phyloP scores from a whole-genome alignment of 768 basidiomycete species.

The Panaeolus cyanescens region DNA sequence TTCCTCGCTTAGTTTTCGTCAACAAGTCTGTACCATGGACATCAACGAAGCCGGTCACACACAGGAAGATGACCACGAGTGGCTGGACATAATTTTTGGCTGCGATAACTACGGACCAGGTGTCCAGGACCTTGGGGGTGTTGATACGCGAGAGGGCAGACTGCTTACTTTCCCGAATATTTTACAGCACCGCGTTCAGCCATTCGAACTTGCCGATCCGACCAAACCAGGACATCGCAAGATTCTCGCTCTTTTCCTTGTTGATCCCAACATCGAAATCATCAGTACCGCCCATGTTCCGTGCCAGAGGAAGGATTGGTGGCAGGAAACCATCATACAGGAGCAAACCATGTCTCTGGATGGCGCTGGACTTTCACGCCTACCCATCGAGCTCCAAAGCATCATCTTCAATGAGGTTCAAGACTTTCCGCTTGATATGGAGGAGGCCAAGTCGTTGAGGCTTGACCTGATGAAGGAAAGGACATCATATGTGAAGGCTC shows the following conservation, averaged over 20 bases:
- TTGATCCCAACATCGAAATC: slow-evolving; percentile 33
- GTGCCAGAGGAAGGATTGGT: slow-evolving; percentile 32
- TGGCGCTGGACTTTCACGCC: background rate
- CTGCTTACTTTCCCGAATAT: slow-evolving; percentile 44
- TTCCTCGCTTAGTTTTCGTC: slow-evolving; percentile 24
- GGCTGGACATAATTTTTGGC: slow-evolving; percentile 29
- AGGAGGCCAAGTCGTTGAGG: slow-evolving; percentile 15
- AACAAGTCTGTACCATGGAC: slow-evolving; percentile 5
- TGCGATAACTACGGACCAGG: slow-evolving; percentile 19
- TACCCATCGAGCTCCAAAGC: slow-evolving; percentile 16
- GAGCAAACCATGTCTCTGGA: too few relatives aligned
- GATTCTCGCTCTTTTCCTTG: slow-evolving; percentile 44
- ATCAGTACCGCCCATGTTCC: slow-evolving; percentile 30
- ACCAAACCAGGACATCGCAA: slow-evolving; percentile 44
- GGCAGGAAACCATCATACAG: slow-evolving; percentile 16
- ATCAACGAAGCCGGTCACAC: slow-evolving; percentile 13
- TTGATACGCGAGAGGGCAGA: slow-evolving; percentile 36
- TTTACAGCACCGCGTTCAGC: slow-evolving; percentile 39
- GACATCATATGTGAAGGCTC: slow-evolving; percentile 8
- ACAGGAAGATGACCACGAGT: slow-evolving; percentile 27
- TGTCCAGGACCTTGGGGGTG: slow-evolving; percentile 31
- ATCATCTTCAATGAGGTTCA: slow-evolving; percentile 15
- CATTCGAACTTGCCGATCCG: slow-evolving; percentile 37
- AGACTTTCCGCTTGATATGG: slow-evolving; percentile 16
- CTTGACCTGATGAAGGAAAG: slow-evolving; percentile 21